These are phyloP conservation scores for Hordeum pubiflorum DNA, from an alignment of 202 grass and related monocot genomes.

Conservation along the genomic window DNA sequence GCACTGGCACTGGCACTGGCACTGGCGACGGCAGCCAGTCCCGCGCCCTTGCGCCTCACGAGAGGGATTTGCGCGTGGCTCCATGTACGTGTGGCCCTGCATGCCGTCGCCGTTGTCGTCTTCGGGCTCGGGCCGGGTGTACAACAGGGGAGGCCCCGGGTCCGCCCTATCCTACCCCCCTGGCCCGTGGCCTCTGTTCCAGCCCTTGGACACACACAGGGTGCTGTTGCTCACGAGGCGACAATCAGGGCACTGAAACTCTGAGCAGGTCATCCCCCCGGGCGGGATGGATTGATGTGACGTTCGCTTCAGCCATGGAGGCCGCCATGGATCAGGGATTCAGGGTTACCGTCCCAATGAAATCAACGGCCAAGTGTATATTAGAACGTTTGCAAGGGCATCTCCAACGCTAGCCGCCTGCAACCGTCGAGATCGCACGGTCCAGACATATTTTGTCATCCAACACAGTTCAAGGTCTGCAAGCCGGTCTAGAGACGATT, in stretches of 20 bases:
- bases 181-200: conserved; percentile 7
- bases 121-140: background rate
- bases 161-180: background rate
- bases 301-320: conserved; percentile 19
- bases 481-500: too few species aligned
- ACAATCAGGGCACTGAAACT: conserved; percentile 29
- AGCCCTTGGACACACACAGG: background rate
- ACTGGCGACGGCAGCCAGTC: background rate
- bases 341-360: background rate
- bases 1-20: too few species aligned
- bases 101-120: background rate
- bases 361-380: background rate
- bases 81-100: background rate
- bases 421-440: too few species aligned
- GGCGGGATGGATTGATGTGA: background rate
- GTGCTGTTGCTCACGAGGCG: conserved; percentile 3
- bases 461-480: too few species aligned
- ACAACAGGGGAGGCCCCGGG: background rate
- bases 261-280: background rate
- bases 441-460: too few species aligned
- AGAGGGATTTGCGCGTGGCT: conserved; percentile 33
- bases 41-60: conserved; percentile 14
- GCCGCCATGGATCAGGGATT: background rate
- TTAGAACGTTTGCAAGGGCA: too few species aligned
- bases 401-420: too few species aligned